Evolutionary conservation across 2,329 filamentous ascomycete genomes (phyloP).

Genomic region (Chrysoporthe deuterocubensis): DNA sequence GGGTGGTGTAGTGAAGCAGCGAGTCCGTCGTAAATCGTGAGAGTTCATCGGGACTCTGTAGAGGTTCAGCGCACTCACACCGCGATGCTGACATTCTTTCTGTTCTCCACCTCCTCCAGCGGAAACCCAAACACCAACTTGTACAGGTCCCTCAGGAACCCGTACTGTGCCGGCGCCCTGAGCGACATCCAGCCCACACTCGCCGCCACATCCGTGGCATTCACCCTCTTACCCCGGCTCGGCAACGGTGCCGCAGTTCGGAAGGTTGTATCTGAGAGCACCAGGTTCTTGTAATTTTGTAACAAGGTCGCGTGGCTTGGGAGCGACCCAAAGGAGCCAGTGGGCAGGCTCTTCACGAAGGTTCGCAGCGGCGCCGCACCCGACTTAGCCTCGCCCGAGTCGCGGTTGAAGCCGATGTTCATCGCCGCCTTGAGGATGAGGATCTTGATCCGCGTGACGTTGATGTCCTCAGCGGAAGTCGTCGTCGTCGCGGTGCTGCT

Average conservation of each 20-base stretch:
- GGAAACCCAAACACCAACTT: conserved; percentile 83
- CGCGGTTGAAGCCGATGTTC: conserved; percentile 78
- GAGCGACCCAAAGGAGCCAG: conserved; percentile 76
- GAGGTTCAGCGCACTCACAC: conserved; percentile 43
- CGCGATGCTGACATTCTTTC: conserved; percentile 67
- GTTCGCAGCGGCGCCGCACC: conserved; percentile 64
- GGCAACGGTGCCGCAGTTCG: conserved; percentile 59
- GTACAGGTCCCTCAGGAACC: conserved; percentile 82
- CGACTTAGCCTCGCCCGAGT: conserved; percentile 43
- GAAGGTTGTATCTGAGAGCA: conserved; percentile 74
- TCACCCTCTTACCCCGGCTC: conserved; percentile 59
- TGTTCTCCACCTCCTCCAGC: conserved; percentile 73
- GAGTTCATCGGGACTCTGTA: neutral
- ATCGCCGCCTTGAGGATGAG: conserved; percentile 84
- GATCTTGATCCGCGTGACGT: conserved; percentile 76
- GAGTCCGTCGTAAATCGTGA: neutral
- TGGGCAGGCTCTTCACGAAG: conserved; percentile 76
- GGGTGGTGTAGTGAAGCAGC: neutral
- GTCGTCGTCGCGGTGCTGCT: conserved; percentile 75
- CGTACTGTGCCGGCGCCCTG: conserved; percentile 67
- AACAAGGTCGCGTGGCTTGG: conserved; percentile 73
- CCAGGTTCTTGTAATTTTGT: conserved; percentile 78
- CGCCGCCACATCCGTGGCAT: conserved; percentile 76
- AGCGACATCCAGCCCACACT: conserved; percentile 77
- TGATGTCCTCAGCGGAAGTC: conserved; percentile 71